Evolutionary conservation across 2,329 filamentous ascomycete species (phyloP).

Genomic region (Fusarium verrucosum): DNA sequence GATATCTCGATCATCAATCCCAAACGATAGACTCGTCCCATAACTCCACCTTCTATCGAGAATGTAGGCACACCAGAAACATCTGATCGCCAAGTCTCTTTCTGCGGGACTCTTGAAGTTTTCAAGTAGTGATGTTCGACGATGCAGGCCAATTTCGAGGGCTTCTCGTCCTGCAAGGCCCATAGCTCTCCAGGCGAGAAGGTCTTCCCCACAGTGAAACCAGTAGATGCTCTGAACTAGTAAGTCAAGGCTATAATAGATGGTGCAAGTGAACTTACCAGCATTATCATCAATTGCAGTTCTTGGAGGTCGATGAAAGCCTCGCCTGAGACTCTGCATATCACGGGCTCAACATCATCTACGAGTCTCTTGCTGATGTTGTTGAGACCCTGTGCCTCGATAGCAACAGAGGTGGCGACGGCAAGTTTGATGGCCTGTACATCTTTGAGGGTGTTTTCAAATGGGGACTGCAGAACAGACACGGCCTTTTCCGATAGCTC

Average conservation of each 20-base stretch:
- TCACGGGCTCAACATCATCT: constrained; percentile 11
- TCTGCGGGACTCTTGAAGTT: neutral
- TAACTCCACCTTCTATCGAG: constrained; percentile 9
- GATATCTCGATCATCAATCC: constrained; percentile 5
- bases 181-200: constrained; percentile 13
- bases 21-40: constrained; percentile 6
- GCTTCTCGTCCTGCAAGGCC: neutral
- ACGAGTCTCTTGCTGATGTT: constrained; percentile 9
- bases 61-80: constrained; percentile 13
- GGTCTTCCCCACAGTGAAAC: constrained; percentile 10
- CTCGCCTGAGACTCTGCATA: constrained; percentile 6
- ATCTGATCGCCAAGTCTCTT: constrained; percentile 1
- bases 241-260: neutral
- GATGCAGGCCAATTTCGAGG: neutral
- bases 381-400: constrained; percentile 5
- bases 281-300: constrained; percentile 10
- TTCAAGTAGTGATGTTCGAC: constrained; percentile 1
- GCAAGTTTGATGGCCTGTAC: constrained; percentile 7
- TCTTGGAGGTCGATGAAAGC: constrained; percentile 6
- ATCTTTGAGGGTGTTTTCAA: neutral
- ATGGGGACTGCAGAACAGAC: neutral
- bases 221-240: constrained; percentile 8
- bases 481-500: neutral
- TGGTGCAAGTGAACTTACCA: neutral
- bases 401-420: neutral